phyloP scores from a whole-genome alignment of 768 basidiomycete genomes.

The Mycena metata region DNA sequence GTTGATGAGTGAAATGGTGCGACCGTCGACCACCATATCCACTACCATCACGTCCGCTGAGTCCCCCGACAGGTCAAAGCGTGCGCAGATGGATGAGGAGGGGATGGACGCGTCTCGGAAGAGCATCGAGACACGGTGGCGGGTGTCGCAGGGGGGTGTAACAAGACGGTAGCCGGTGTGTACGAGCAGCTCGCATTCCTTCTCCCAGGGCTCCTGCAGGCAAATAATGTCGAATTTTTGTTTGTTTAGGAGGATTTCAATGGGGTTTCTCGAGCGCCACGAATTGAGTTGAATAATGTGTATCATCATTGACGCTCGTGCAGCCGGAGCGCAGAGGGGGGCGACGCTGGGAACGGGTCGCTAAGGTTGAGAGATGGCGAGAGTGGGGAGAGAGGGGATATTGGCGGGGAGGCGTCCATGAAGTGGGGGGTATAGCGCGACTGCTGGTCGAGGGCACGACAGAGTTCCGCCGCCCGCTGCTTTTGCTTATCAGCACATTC shows the following conservation, averaged over 20 bases:
- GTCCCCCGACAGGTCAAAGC: no score
- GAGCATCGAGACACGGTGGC: not conserved
- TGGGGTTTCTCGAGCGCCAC: not conserved
- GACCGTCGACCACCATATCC: no score
- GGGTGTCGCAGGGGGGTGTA: not conserved
- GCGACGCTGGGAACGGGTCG: not conserved
- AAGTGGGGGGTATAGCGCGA: not conserved
- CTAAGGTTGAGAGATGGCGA: not conserved
- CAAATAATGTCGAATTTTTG: slow-evolving; percentile 7
- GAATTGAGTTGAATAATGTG: no score
- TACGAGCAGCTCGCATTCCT: not conserved
- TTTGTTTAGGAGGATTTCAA: not conserved
- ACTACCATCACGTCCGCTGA: no score
- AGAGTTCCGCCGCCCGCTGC: not conserved
- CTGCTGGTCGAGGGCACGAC: not conserved
- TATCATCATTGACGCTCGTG: not conserved
- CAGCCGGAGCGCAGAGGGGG: slow-evolving; percentile 10
- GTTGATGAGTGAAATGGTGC: no score
- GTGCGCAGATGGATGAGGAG: not conserved
- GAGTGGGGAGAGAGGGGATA: not conserved
- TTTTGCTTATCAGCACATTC: not conserved
- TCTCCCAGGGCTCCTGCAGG: slow-evolving; percentile 17
- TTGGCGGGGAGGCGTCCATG: no score
- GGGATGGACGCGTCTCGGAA: slow-evolving; percentile 3
- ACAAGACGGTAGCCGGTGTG: not conserved